Evolutionary conservation across 2,329 filamentous ascomycete genomes (phyloP).

Genomic region (Fusarium odoratissimum): DNA sequence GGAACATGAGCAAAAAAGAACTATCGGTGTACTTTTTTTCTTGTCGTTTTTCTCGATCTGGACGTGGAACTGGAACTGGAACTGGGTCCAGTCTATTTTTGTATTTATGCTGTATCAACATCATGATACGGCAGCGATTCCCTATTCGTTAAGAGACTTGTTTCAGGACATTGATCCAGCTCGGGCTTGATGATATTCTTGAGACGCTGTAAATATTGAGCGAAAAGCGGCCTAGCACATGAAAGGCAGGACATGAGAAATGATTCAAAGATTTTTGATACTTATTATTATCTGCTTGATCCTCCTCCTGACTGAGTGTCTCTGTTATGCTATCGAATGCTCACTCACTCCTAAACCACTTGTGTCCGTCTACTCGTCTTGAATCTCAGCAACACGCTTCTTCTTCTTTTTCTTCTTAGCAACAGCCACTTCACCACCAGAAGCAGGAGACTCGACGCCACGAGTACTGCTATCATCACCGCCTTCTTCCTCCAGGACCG

Average conservation of each 20-base stretch:
- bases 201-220: constrained; percentile 1
- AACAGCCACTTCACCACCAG: constrained; percentile 47
- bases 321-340: constrained; percentile 21
- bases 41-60: constrained; percentile 31
- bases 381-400: constrained; percentile 49
- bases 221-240: constrained; percentile 1
- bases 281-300: constrained; percentile 18
- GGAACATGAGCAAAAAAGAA: constrained; percentile 47
- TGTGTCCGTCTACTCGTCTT: constrained; percentile 32
- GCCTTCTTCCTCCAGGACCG: constrained; percentile 25
- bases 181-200: constrained; percentile 4
- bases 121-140: constrained; percentile 43
- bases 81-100: constrained; percentile 29
- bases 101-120: constrained; percentile 47
- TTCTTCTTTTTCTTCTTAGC: constrained; percentile 64
- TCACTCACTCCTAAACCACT: neutral
- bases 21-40: constrained; percentile 37
- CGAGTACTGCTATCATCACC: constrained; percentile 35
- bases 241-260: constrained; percentile 3
- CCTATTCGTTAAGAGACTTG: constrained; percentile 35
- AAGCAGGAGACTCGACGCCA: constrained; percentile 31
- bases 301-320: constrained; percentile 11
- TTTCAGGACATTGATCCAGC: constrained; percentile 17
- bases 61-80: neutral
- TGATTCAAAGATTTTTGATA: neutral